phyloP scores from a whole-genome alignment of 805 yeast species.

The Sugiyamaella smithiae region DNA sequence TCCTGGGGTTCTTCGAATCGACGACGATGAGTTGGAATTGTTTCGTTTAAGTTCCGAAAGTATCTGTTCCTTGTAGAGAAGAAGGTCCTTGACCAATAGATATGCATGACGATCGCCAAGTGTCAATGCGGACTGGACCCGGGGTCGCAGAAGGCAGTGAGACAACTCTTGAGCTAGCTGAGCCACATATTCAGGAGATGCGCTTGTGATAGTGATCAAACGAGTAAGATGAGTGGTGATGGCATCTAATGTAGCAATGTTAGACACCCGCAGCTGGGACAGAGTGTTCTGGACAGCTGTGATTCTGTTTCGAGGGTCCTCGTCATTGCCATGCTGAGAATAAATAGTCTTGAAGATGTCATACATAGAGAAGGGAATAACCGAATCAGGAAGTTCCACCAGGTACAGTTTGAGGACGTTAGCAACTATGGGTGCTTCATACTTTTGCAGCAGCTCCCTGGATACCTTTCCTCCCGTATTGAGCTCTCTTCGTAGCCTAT shows the following conservation, averaged over 20 bases:
- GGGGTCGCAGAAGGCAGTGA: conserved; percentile 56
- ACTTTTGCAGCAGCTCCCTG: conserved; percentile 34
- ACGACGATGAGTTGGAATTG: conserved; percentile 19
- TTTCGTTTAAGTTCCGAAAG: conserved; percentile 57
- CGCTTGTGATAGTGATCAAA: conserved; percentile 49
- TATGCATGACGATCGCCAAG: conserved; percentile 58
- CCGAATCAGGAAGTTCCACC: conserved; percentile 75
- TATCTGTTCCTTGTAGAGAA: conserved; percentile 57
- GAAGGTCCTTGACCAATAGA: conserved; percentile 58
- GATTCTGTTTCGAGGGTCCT: conserved; percentile 42
- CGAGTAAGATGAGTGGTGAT: conserved; percentile 72
- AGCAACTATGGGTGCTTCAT: conserved; percentile 58
- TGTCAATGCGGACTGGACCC: conserved; percentile 43
- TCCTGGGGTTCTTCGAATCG: neutral
- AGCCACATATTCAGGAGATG: conserved; percentile 31
- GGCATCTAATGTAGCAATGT: conserved; percentile 77
- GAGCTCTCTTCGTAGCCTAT: conserved; percentile 55
- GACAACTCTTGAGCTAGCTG: conserved; percentile 65
- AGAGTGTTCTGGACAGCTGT: conserved; percentile 65
- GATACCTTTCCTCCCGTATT: conserved; percentile 35
- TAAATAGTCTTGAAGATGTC: conserved; percentile 70
- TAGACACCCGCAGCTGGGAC: conserved; percentile 63
- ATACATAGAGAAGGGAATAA: conserved; percentile 61
- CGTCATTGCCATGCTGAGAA: conserved; percentile 43
- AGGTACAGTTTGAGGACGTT: conserved; percentile 69